Evolutionary conservation across 2,329 filamentous ascomycete species (phyloP).

Genomic region (Rachicladosporium sp.): DNA sequence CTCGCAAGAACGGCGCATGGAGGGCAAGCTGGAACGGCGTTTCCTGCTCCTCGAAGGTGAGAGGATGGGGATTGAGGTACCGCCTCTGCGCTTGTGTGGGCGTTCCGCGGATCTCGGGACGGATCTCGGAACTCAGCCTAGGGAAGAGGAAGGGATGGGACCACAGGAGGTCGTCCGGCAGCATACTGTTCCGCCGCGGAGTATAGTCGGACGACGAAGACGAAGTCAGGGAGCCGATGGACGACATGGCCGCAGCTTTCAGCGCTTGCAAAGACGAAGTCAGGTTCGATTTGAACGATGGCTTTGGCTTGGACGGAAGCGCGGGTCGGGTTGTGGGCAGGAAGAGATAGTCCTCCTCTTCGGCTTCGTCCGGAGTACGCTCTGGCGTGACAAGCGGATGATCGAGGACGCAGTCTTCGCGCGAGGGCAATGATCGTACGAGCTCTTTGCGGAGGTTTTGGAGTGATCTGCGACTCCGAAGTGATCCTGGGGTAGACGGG

Average conservation of each 20-base stretch:
- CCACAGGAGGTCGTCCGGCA: constrained; percentile 46
- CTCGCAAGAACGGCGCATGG: constrained; percentile 21
- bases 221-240: constrained; percentile 26
- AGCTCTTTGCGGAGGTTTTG: constrained; percentile 32
- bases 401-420: constrained; percentile 42
- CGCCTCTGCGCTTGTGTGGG: constrained; percentile 46
- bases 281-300: constrained; percentile 50
- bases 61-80: constrained; percentile 46
- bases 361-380: constrained; percentile 16
- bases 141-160: constrained; percentile 47
- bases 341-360: constrained; percentile 23
- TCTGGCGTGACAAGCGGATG: constrained; percentile 41
- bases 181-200: constrained; percentile 1
- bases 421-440: constrained; percentile 35
- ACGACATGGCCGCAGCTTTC: constrained; percentile 48
- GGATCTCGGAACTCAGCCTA: constrained; percentile 47
- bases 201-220: neutral
- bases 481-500: constrained; percentile 29
- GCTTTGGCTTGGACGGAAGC: constrained; percentile 29
- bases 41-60: constrained; percentile 26
- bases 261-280: constrained; percentile 50
- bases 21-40: constrained; percentile 24
- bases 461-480: constrained; percentile 22
- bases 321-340: constrained; percentile 18
- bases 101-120: constrained; percentile 41